Percentiles rank a stretch among this genome's conserved stretches.
phyloP scores from a whole-genome alignment of 2,329 filamentous ascomycete genomes.

The Colletotrichum camelliae region DNA sequence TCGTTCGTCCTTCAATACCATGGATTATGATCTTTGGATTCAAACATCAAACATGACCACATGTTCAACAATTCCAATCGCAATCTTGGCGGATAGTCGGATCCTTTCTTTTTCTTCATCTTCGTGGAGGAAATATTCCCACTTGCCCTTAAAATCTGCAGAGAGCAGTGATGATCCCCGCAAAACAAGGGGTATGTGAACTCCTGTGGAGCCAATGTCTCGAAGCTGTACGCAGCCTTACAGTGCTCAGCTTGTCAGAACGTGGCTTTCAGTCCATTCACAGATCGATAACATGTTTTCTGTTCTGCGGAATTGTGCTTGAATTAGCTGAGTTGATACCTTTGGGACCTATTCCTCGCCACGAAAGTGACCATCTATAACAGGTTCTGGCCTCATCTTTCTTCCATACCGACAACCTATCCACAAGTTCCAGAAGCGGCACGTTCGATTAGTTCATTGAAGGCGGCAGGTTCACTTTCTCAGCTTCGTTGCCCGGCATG shows the following conservation, averaged over 20 bases:
- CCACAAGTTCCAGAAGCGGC: not conserved
- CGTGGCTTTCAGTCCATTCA: not conserved
- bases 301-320: not conserved
- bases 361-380: not conserved
- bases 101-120: not conserved
- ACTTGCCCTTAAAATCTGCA: no score
- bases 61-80: not conserved
- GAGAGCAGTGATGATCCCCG: no score
- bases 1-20: not conserved
- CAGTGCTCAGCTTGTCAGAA: not conserved
- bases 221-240: not conserved
- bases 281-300: not conserved
- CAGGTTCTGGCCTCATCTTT: not conserved
- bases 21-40: not conserved
- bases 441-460: not conserved
- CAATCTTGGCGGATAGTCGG: not conserved
- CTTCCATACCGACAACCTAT: not conserved
- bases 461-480: not conserved
- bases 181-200: not conserved
- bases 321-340: not conserved
- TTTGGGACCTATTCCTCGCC: not conserved
- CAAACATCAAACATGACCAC: rapidly evolving
- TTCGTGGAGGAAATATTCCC: not conserved
- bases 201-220: not conserved
- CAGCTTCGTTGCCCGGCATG: not conserved